Conservation (phyloP, 352 stramenopile genomes). For the Pythium dissimile region DNA sequence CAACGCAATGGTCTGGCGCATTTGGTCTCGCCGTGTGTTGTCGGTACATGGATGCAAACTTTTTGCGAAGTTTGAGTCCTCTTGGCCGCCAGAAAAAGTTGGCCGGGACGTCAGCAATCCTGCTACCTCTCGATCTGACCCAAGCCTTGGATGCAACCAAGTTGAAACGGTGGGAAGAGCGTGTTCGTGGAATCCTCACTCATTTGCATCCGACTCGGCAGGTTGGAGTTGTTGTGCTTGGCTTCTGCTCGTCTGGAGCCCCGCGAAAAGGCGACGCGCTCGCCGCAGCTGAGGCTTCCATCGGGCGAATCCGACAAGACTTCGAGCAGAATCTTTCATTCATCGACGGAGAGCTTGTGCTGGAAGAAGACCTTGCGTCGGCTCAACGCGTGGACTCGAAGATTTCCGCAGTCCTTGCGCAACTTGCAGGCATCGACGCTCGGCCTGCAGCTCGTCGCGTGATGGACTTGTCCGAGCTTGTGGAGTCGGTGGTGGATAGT, state of each 20-base stretch:
- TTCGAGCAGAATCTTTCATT: slow-evolving; percentile 8
- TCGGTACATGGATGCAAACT: slow-evolving; percentile 50
- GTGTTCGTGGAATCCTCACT: slow-evolving; percentile 30
- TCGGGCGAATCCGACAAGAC: background rate
- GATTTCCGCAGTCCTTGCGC: slow-evolving; percentile 3
- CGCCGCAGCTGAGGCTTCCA: slow-evolving; percentile 13
- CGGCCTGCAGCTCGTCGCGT: background rate
- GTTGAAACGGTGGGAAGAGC: slow-evolving; percentile 38
- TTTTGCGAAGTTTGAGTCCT: slow-evolving; percentile 7
- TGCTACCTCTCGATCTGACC: slow-evolving; percentile 57
- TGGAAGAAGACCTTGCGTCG: slow-evolving; percentile 16
- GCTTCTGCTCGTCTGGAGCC: slow-evolving; percentile 19
- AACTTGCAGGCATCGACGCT: background rate
- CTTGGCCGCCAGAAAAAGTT: slow-evolving; percentile 28
- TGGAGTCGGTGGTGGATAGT: slow-evolving; percentile 11
- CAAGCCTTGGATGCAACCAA: slow-evolving; percentile 30
- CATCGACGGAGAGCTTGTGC: slow-evolving; percentile 21
- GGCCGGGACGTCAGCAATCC: slow-evolving; percentile 40
- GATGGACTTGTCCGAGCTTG: slow-evolving; percentile 9
- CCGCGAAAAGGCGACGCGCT: slow-evolving; percentile 13
- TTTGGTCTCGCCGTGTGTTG: slow-evolving; percentile 42
- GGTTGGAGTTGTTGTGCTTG: slow-evolving; percentile 41
- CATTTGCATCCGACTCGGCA: slow-evolving; percentile 28
- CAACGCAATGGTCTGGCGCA: slow-evolving; percentile 22
- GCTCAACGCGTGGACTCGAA: slow-evolving; percentile 10